These are phyloP conservation scores for Coprinopsis marcescibilis DNA, from an alignment of 768 basidiomycete genomes.

Conservation along the genomic window DNA sequence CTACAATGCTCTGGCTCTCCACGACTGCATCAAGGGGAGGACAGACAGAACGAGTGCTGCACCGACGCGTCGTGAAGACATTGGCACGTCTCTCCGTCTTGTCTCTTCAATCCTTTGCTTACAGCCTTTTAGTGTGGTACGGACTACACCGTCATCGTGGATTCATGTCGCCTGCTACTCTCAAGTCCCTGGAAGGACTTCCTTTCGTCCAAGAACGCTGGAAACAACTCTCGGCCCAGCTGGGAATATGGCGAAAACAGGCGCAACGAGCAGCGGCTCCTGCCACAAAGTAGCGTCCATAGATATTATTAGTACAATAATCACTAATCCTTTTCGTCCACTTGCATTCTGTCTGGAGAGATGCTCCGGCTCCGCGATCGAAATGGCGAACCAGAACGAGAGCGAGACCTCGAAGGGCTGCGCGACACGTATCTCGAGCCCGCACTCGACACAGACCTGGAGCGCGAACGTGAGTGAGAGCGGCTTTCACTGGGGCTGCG, in stretches of 20 bases:
- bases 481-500: constrained; percentile 22
- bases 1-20: constrained; percentile 82
- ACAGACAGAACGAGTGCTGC: constrained; percentile 69
- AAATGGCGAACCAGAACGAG: too few relatives aligned
- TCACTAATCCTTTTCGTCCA: constrained; percentile 12
- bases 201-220: constrained; percentile 69
- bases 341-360: constrained; percentile 51
- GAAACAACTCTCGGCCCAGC: constrained; percentile 56
- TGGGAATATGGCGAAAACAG: constrained; percentile 43
- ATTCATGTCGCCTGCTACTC: constrained; percentile 58
- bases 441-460: constrained; percentile 32
- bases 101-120: not conserved
- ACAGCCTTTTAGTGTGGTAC: constrained; percentile 60
- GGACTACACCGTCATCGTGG: constrained; percentile 68
- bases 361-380: constrained; percentile 59
- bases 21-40: constrained; percentile 69
- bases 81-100: constrained; percentile 45
- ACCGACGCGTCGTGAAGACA: constrained; percentile 82
- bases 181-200: constrained; percentile 41
- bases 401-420: constrained; percentile 51
- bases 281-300: not conserved
- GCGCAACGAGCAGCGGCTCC: constrained; percentile 17
- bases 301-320: too few relatives aligned
- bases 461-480: constrained; percentile 13
- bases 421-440: constrained; percentile 61